phyloP scores from a whole-genome alignment of 2,329 filamentous ascomycete species.

The Atkinsonella texensis region DNA sequence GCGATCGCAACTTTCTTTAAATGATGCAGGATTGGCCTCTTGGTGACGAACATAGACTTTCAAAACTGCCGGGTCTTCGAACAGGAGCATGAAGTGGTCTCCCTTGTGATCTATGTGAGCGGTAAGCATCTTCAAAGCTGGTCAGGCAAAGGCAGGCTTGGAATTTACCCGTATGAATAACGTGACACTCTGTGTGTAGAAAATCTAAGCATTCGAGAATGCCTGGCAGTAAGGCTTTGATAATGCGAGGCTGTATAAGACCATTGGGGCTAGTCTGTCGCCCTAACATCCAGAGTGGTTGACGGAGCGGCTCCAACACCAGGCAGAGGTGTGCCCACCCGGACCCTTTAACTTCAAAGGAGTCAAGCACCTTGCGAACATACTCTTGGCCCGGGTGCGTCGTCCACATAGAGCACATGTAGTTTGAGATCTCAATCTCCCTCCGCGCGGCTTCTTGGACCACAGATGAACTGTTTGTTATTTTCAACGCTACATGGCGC shows the following conservation, averaged over 20 bases:
- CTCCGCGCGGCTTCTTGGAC: conserved; percentile 13
- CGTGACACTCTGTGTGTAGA: too few species aligned
- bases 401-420: conserved; percentile 12
- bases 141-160: too few species aligned
- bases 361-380: conserved; percentile 13
- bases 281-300: conserved; percentile 16
- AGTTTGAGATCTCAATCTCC: conserved; percentile 14
- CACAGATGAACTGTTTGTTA: conserved; percentile 15
- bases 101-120: conserved; percentile 12
- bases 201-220: conserved; percentile 22
- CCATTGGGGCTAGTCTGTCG: conserved; percentile 11
- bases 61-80: conserved; percentile 13
- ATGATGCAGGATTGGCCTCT: conserved; percentile 13
- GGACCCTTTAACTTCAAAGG: conserved; percentile 12
- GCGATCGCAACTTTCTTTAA: conserved; percentile 12
- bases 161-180: too few species aligned
- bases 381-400: conserved; percentile 13
- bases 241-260: conserved; percentile 11
- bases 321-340: conserved; percentile 12
- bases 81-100: conserved; percentile 16
- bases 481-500: conserved; percentile 16
- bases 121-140: conserved; percentile 11
- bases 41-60: conserved; percentile 14
- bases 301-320: conserved; percentile 14
- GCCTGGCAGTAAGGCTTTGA: conserved; percentile 18